A percentile compares a stretch with the other conserved stretches of the same genome.
These are phyloP conservation scores for Parmelia sp. DNA, from an alignment of 495 filamentous ascomycete genomes.

Conservation along the genomic window DNA sequence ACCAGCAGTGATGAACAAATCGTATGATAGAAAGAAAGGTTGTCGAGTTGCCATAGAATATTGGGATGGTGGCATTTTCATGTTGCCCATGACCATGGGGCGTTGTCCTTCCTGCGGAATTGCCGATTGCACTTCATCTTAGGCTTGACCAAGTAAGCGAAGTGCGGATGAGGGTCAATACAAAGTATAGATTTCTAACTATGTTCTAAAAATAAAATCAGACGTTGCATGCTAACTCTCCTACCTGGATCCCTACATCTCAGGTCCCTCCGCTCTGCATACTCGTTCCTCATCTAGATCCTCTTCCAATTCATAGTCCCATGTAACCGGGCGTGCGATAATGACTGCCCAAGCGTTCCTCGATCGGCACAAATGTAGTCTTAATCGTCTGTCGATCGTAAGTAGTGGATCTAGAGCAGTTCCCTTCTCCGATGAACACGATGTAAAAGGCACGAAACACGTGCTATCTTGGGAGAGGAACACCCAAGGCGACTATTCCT, in stretches of 20 bases:
- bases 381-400: neutral
- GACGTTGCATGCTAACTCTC: no score
- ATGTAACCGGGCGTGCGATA: neutral
- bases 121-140: neutral
- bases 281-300: neutral
- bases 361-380: neutral
- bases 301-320: neutral
- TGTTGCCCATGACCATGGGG: no score
- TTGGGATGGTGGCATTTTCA: no score
- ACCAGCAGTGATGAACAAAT: no score
- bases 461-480: neutral
- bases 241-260: no score
- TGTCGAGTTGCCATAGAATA: no score
- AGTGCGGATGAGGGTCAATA: neutral
- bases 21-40: no score
- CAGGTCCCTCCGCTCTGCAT: neutral
- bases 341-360: neutral
- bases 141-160: neutral
- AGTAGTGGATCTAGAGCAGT: neutral
- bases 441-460: neutral
- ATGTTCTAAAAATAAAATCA: constrained; percentile 18
- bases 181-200: constrained; percentile 1
- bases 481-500: neutral
- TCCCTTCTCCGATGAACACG: neutral
- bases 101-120: no score